A percentile compares a stretch with the other conserved stretches of the same genome.
phyloP scores from a whole-genome alignment of 2,329 filamentous ascomycete genomes.

The Colletotrichum siamense region DNA sequence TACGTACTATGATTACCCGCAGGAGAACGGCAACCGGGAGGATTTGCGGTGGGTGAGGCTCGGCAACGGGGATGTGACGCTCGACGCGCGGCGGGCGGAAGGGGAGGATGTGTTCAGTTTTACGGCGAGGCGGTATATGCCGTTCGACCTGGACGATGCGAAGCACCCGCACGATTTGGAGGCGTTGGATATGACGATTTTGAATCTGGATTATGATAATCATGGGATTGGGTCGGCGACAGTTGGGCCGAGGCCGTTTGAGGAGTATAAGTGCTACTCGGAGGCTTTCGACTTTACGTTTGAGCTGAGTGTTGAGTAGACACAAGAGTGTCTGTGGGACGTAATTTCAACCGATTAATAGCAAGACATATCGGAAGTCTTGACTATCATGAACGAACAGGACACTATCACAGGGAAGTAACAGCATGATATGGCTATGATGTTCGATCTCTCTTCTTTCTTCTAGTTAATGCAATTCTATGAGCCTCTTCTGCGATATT shows the following conservation, averaged over 20 bases:
- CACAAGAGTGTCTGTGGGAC: background rate
- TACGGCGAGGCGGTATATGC: conserved; percentile 46
- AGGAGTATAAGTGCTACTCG: conserved; percentile 17
- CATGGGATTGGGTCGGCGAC: conserved; percentile 49
- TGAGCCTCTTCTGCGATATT: too few relatives aligned
- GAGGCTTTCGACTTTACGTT: conserved; percentile 30
- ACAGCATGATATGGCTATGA: background rate
- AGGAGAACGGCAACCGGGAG: conserved; percentile 58
- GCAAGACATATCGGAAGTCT: background rate
- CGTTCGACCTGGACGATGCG: conserved; percentile 40
- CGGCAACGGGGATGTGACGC: conserved; percentile 6
- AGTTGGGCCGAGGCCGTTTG: conserved; percentile 42
- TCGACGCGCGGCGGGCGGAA: conserved; percentile 9
- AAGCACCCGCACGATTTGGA: conserved; percentile 54
- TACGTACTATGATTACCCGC: conserved; percentile 56
- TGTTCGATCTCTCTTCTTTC: background rate
- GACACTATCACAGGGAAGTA: too few relatives aligned
- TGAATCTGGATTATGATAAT: conserved; percentile 47
- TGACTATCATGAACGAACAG: background rate
- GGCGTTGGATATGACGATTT: conserved; percentile 41
- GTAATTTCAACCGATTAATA: background rate
- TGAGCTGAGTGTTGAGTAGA: conserved; percentile 5
- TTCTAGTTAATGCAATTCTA: background rate
- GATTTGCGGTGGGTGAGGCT: conserved; percentile 50
- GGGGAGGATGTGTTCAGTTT: conserved; percentile 35